These are phyloP conservation scores for Malania oleifera DNA, from an alignment of 164 flowering plant genomes.

Conservation along the genomic window DNA sequence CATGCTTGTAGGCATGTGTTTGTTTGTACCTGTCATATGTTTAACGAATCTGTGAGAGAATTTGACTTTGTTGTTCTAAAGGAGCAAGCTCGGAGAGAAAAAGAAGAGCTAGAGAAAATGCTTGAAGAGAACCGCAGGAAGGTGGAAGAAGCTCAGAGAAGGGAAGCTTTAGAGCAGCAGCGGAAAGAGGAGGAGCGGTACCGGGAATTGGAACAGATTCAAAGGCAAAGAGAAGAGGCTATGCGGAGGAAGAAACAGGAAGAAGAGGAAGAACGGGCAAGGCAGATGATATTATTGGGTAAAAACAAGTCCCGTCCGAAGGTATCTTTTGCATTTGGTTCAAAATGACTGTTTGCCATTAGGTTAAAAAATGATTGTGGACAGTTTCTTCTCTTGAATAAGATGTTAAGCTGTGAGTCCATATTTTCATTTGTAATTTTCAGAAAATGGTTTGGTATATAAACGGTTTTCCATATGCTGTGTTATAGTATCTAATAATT, in stretches of 20 bases:
- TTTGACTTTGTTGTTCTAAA: no score
- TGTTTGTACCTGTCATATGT: no score
- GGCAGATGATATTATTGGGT: conserved; percentile 21
- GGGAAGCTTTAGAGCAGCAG: conserved; percentile 53
- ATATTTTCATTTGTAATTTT: no score
- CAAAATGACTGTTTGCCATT: conserved; percentile 8
- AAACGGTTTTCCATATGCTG: no score
- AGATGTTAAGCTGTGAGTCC: no score
- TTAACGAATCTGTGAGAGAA: no score
- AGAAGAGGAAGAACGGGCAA: conserved; percentile 54
- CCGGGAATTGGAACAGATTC: conserved; percentile 56
- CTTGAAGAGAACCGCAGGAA: conserved; percentile 63
- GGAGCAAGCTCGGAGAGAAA: conserved; percentile 64
- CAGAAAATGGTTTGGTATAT: no score
- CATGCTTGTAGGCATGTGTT: no score
- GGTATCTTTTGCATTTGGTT: conserved; percentile 22
- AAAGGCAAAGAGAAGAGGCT: conserved; percentile 65
- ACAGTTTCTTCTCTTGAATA: no score
- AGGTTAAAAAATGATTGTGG: no score
- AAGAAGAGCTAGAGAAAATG: conserved; percentile 72
- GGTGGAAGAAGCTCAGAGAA: conserved; percentile 68
- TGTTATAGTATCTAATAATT: no score
- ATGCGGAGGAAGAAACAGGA: conserved; percentile 55
- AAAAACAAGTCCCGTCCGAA: conserved; percentile 39
- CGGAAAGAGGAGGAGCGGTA: conserved; percentile 58